These are phyloP conservation scores for barley (Hordeum vulgare) DNA, from an alignment of 176 grass and related monocot species.

Conservation along the genomic window MorexV3_pseudomolecules_assembly NC_058521.1:7468280-7468779, in stretches of 20 bases:
- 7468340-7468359: not conserved
- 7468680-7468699: not conserved
- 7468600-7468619: slow-evolving; percentile 54
- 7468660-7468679: not conserved
- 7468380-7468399: too few relatives aligned
- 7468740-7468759: not conserved
- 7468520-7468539: not conserved
- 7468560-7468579: slow-evolving; percentile 37
- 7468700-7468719: not conserved
- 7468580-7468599: slow-evolving; percentile 99
- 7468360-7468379: too few relatives aligned
- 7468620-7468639: not conserved
- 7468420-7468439: not conserved
- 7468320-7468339: not conserved
- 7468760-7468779: not conserved
- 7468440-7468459: not conserved
- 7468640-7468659: not conserved
- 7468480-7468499: not conserved
- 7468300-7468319: slow-evolving; percentile 83
- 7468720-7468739: too few relatives aligned
- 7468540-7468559: not conserved
- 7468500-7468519: not conserved
- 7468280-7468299: slow-evolving; percentile 99
- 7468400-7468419: not conserved
- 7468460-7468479: not conserved